Base-by-base conservation (phyloP, 2,329 filamentous ascomycete species). In the Pezicula rhizophila region DNA sequence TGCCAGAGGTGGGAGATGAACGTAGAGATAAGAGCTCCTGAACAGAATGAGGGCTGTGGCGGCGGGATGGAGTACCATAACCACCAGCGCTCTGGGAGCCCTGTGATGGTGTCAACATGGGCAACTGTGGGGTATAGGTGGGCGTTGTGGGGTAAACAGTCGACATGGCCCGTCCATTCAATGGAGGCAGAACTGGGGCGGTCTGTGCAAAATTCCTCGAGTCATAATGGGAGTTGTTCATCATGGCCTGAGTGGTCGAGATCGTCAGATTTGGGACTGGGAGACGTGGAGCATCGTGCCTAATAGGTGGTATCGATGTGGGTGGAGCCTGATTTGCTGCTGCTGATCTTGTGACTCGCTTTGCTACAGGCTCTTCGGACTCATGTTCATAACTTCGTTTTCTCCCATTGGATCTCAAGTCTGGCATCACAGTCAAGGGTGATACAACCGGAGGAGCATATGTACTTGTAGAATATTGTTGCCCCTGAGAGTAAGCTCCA, bases 191-290 rank as follows among this genome's bases (percentile, higher is more conserved):
- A 25, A 61, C 43, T 25, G 61, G 60, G 18, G 52, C 56, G 45
- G 53, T 60, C 37, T 60, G 57, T 18, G 60, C 46, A 44, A 57
- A 50, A 39, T 42, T 56, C 4, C 58, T 45, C 1, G 50, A 41
- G 6, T 47, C 42, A 45, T 52, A 58, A 44, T 59, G 56, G 31
- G 46, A 28, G 8, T 50, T 49, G 43, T 50, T 56, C 42, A 47
- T 56, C 46, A 59, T 54, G 11, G 59, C 46, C 40, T 64, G 59
- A 39, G 55, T 63, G 11, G 64, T 65, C 5, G 63, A 63, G 31
- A 66, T 61, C 5, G 82, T 79, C n/a, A 91, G 75, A 52, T 84
- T 86, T 20, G 87, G 87, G 3, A 85, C 76, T 14, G 86, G 82
- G 12, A 90, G 72, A 38, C 86, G 78, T 34, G 76, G 72, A 38